phyloP scores from a whole-genome alignment of 306 rosid genomes.

The Cucurbita moschata region DNA sequence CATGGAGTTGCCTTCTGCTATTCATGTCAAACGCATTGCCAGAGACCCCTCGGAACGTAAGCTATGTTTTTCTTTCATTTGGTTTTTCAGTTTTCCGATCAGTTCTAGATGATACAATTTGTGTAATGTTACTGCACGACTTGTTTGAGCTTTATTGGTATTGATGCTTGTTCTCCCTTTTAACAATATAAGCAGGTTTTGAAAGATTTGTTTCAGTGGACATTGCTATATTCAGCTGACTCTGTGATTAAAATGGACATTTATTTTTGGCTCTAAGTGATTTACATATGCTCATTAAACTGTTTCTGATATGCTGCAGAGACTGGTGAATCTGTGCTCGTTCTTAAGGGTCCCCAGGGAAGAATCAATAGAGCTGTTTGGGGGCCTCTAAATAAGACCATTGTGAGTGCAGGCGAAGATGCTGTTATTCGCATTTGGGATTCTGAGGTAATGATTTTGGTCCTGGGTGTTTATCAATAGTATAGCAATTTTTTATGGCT shows the following conservation, averaged over 20 bases:
- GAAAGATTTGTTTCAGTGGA: neutral
- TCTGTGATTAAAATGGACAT: neutral
- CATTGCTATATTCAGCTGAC: neutral
- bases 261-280: neutral
- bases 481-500: neutral
- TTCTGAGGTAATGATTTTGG: slow-evolving; percentile 39
- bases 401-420: slow-evolving; percentile 90
- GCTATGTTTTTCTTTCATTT: neutral
- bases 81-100: too few species aligned
- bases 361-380: slow-evolving; percentile 88
- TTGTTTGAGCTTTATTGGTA: too few species aligned
- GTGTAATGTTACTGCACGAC: neutral
- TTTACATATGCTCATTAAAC: neutral
- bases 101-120: neutral
- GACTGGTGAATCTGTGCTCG: slow-evolving; percentile 53
- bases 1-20: slow-evolving; percentile 12
- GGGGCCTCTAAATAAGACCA: slow-evolving; percentile 76
- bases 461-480: neutral
- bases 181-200: neutral
- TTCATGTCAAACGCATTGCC: slow-evolving; percentile 25
- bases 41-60: slow-evolving; percentile 16
- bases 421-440: slow-evolving; percentile 78
- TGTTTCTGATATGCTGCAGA: slow-evolving; percentile 26
- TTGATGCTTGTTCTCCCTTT: neutral
- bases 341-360: slow-evolving; percentile 76